phyloP scores from a whole-genome alignment of 2,329 filamentous ascomycete species.

The Triangularia setosa region DNA sequence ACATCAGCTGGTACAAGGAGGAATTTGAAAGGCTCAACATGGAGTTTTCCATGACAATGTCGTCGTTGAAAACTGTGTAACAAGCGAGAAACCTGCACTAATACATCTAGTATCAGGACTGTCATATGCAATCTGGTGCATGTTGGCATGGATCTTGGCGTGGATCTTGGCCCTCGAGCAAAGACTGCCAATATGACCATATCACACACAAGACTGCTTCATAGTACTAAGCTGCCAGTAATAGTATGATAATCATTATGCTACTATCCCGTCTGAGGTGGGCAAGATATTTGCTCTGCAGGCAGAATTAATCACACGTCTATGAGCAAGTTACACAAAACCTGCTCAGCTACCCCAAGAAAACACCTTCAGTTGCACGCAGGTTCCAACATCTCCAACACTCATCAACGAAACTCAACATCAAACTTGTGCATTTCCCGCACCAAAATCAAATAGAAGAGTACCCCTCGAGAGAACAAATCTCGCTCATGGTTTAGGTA shows the following conservation, averaged over 20 bases:
- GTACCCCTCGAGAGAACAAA: too few species aligned
- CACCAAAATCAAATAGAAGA: too few species aligned
- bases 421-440: too few species aligned
- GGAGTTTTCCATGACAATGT: neutral
- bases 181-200: too few species aligned
- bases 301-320: neutral
- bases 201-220: neutral
- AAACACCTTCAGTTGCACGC: neutral
- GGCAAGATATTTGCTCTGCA: neutral
- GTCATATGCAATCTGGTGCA: too few species aligned
- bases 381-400: neutral
- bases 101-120: neutral
- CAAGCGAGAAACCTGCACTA: neutral
- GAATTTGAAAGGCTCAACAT: neutral
- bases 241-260: neutral
- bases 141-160: too few species aligned
- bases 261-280: neutral
- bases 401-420: too few species aligned
- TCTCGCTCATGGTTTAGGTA: neutral
- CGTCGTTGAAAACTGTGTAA: neutral
- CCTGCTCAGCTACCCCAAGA: neutral
- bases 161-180: too few species aligned
- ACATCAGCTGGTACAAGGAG: neutral
- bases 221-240: neutral
- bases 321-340: neutral